These are phyloP conservation scores for Rutstroemia sp. DNA, from an alignment of 2,329 filamentous ascomycete species.

Conservation along the genomic window DNA sequence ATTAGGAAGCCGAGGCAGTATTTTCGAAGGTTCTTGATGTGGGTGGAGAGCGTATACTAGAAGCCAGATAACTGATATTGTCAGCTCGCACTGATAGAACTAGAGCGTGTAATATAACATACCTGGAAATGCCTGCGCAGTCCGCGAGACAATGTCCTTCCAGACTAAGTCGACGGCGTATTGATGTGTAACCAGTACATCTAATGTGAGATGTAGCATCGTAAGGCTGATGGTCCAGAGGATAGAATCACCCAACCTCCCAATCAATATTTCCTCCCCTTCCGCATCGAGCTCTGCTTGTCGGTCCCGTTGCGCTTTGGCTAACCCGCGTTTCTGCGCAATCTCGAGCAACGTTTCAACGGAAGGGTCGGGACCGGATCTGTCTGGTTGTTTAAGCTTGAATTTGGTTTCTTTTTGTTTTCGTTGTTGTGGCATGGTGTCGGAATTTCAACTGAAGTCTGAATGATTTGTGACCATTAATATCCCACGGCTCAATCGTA, in stretches of 20 bases:
- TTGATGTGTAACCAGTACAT: constrained; percentile 72
- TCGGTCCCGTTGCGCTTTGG: constrained; percentile 17
- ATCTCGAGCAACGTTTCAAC: constrained; percentile 67
- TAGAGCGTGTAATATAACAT: constrained; percentile 17
- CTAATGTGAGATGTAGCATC: constrained; percentile 70
- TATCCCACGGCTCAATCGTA: too few species aligned
- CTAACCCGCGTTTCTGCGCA: constrained; percentile 55
- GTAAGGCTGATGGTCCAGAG: constrained; percentile 56
- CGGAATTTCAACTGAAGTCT: not conserved
- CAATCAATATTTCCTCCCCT: constrained; percentile 21
- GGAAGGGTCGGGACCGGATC: constrained; percentile 46
- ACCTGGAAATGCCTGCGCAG: constrained; percentile 47
- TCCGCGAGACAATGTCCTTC: constrained; percentile 43
- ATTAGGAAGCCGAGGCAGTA: constrained; percentile 43
- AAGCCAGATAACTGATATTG: constrained; percentile 31
- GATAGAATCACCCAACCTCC: constrained; percentile 38
- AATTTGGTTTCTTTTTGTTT: constrained; percentile 42
- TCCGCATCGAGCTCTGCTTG: constrained; percentile 23
- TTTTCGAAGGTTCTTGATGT: constrained; percentile 35
- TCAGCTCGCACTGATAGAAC: not conserved
- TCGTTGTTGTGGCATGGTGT: constrained; percentile 40
- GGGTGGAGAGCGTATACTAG: constrained; percentile 30
- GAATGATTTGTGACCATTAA: too few species aligned
- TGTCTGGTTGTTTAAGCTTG: constrained; percentile 62
- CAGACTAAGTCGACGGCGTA: constrained; percentile 63